Conservation (phyloP, 305 asterid genomes). For the Fraxinus greggii region DNA sequence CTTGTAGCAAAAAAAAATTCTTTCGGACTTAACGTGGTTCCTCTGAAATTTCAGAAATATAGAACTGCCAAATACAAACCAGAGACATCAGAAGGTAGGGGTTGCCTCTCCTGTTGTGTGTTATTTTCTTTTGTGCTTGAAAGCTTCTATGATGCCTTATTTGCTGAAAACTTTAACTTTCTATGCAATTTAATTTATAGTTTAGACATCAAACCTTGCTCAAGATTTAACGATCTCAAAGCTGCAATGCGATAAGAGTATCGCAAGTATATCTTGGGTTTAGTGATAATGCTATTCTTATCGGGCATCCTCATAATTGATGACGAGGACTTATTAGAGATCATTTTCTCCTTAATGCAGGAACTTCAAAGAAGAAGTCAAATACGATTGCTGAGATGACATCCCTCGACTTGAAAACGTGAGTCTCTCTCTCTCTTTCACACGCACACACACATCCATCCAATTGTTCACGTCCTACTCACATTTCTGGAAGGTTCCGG, state of each 20-base stretch:
- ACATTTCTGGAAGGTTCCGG: neutral
- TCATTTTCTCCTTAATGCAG: constrained; percentile 32
- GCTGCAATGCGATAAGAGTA: neutral
- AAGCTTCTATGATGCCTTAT: neutral
- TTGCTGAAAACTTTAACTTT: neutral
- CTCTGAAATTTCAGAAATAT: constrained; percentile 56
- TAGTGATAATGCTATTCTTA: neutral
- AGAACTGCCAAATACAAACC: constrained; percentile 69
- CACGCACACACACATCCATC: neutral
- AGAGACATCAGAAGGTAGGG: constrained; percentile 62
- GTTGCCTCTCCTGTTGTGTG: constrained; percentile 10
- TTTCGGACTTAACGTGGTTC: constrained; percentile 21
- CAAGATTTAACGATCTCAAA: neutral
- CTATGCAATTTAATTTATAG: neutral
- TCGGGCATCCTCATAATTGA: neutral
- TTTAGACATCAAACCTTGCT: neutral
- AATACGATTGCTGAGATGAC: constrained; percentile 42
- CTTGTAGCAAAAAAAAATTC: constrained; percentile 4
- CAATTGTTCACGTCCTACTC: neutral
- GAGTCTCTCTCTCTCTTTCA: constrained; percentile 28
- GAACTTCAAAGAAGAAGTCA: constrained; percentile 48
- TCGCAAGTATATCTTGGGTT: neutral
- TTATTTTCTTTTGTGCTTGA: neutral
- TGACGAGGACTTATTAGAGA: neutral
- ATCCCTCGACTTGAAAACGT: constrained; percentile 64